Conservation (phyloP, 257 asterid genomes). For the Ehretia macrophylla region DNA sequence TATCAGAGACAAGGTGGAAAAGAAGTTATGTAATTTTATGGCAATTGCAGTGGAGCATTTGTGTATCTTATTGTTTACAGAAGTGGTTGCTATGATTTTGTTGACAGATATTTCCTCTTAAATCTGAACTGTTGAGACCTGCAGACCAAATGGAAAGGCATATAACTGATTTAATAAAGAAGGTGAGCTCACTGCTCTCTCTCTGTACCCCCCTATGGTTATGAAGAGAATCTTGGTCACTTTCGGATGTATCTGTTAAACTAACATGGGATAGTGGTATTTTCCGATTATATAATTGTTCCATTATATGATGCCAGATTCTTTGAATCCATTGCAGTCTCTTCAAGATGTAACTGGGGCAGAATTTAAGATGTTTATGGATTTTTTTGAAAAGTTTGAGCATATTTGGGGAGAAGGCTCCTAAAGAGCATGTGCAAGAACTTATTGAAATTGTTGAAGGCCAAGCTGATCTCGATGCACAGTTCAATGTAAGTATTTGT, state of each 20-base stretch:
- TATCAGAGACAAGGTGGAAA: slow-evolving; percentile 77
- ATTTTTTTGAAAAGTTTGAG: slow-evolving; percentile 70
- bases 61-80: slow-evolving; percentile 1
- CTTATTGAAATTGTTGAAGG: slow-evolving; percentile 82
- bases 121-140: slow-evolving; percentile 83
- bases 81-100: slow-evolving; percentile 5
- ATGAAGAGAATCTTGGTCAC: neutral
- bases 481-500: slow-evolving; percentile 57
- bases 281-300: neutral
- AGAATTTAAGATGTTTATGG: slow-evolving; percentile 94
- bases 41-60: slow-evolving; percentile 3
- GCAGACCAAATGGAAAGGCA: slow-evolving; percentile 91
- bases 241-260: neutral
- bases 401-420: slow-evolving; percentile 80
- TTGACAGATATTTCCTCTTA: slow-evolving; percentile 79
- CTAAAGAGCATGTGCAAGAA: slow-evolving; percentile 70
- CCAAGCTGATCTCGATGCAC: slow-evolving; percentile 94
- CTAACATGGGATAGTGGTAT: neutral
- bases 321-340: slow-evolving; percentile 53
- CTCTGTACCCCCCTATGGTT: neutral
- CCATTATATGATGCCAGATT: slow-evolving; percentile 10
- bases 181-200: slow-evolving; percentile 32
- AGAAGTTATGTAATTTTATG: slow-evolving; percentile 11
- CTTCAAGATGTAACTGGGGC: slow-evolving; percentile 94
- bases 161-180: slow-evolving; percentile 78